Percentiles rank a stretch among this genome's conserved stretches.
These are phyloP conservation scores for Diaporthe sp. DNA, from an alignment of 2,329 filamentous ascomycete genomes.

Conservation along the genomic window DNA sequence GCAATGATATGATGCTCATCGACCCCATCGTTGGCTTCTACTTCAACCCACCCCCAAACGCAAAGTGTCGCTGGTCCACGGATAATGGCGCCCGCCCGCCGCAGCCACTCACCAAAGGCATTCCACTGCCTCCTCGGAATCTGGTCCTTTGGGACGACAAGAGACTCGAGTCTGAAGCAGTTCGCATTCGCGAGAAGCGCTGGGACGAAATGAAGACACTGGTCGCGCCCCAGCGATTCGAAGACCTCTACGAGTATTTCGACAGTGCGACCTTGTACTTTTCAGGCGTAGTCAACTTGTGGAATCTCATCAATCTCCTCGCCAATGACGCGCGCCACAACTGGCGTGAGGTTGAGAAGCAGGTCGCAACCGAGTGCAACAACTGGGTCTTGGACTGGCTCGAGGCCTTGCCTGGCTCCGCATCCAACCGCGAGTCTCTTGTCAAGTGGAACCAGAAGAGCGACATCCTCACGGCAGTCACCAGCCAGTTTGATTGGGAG, in stretches of 20 bases:
- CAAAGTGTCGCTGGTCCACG: slow-evolving; percentile 42
- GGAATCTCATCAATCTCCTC: slow-evolving; percentile 59
- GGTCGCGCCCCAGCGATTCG: slow-evolving; percentile 50
- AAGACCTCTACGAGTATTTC: slow-evolving; percentile 62
- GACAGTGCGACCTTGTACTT: slow-evolving; percentile 62
- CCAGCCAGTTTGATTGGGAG: slow-evolving; percentile 23
- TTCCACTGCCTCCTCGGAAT: slow-evolving; percentile 6
- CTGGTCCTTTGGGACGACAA: slow-evolving; percentile 32
- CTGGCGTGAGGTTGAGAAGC: slow-evolving; percentile 45
- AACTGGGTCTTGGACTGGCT: slow-evolving; percentile 43
- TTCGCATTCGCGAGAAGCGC: slow-evolving; percentile 51
- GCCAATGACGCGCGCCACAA: slow-evolving; percentile 56
- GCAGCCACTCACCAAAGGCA: slow-evolving; percentile 19
- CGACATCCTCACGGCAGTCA: slow-evolving; percentile 37
- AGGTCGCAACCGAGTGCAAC: slow-evolving; percentile 46
- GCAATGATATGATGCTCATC: slow-evolving; percentile 23
- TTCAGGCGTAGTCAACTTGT: slow-evolving; percentile 63
- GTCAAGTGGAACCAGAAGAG: slow-evolving; percentile 29
- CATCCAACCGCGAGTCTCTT: slow-evolving; percentile 34
- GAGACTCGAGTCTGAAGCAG: slow-evolving; percentile 24
- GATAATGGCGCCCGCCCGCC: slow-evolving; percentile 28
- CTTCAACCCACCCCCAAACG: slow-evolving; percentile 32
- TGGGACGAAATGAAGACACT: slow-evolving; percentile 54
- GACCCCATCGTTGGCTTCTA: slow-evolving; percentile 43
- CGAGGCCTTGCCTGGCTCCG: neutral